Evolutionary conservation across 495 filamentous ascomycete species (phyloP).

Genomic region (Podospora pseudoanserina): DNA sequence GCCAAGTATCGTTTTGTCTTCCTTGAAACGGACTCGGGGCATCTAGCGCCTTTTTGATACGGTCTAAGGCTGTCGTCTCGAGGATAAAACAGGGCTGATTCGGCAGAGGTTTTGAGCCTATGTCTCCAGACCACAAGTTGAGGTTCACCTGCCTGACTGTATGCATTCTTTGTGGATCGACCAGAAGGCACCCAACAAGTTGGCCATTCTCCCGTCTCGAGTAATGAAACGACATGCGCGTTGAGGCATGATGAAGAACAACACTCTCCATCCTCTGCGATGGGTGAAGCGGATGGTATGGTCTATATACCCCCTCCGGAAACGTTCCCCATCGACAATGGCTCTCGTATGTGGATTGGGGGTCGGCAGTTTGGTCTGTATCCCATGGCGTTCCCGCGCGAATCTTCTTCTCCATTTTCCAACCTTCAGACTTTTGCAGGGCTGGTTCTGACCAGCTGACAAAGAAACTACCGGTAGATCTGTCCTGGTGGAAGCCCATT

Average conservation of each 20-base stretch:
- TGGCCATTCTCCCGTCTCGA: neutral
- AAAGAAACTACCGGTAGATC: neutral
- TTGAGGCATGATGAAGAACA: neutral
- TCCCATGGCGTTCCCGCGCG: neutral
- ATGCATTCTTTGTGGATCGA: neutral
- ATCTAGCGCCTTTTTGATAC: neutral
- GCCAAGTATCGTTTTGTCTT: neutral
- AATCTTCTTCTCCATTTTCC: neutral
- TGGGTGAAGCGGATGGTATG: neutral
- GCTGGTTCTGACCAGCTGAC: neutral
- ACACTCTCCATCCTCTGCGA: neutral
- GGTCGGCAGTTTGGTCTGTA: neutral
- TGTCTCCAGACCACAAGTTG: neutral
- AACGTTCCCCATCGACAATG: neutral
- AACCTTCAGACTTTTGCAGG: neutral
- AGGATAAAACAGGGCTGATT: neutral
- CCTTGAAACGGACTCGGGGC: neutral
- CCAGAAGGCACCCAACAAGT: neutral
- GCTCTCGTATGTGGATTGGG: neutral
- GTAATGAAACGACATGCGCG: neutral
- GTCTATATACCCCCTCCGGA: neutral
- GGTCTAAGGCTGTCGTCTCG: neutral
- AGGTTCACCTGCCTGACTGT: neutral
- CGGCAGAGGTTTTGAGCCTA: neutral
- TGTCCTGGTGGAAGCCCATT: neutral